phyloP scores from a whole-genome alignment of 1,139 yeast genomes.

The Diutina mesorugosa region DNA sequence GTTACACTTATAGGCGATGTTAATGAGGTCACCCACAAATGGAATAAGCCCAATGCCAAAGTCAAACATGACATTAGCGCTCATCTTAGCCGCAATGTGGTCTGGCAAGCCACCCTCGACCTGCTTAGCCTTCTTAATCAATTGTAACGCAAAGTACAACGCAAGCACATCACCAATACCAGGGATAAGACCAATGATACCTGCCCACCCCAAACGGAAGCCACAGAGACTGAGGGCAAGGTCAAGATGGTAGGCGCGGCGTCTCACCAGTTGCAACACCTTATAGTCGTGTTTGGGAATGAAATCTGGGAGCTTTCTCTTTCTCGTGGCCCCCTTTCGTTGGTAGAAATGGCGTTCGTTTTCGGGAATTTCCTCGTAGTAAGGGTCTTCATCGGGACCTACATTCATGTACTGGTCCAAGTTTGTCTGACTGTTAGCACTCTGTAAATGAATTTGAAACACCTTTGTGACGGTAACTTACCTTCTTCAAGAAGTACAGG shows the following conservation, averaged over 20 bases:
- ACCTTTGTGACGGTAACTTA: slow-evolving; percentile 11
- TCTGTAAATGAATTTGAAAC: neutral
- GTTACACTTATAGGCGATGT: slow-evolving; percentile 61
- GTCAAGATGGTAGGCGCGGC: slow-evolving; percentile 55
- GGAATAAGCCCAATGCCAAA: slow-evolving; percentile 64
- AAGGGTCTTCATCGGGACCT: slow-evolving; percentile 25
- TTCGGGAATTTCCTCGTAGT: slow-evolving; percentile 35
- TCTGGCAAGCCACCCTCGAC: slow-evolving; percentile 59
- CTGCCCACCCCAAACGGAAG: slow-evolving; percentile 59
- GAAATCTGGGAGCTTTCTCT: slow-evolving; percentile 38
- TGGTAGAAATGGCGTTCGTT: slow-evolving; percentile 33
- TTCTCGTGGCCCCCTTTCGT: slow-evolving; percentile 33
- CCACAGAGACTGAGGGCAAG: slow-evolving; percentile 53
- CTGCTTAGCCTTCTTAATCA: slow-evolving; percentile 36
- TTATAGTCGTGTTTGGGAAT: slow-evolving; percentile 41
- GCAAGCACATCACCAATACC: slow-evolving; percentile 46
- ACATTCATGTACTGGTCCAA: slow-evolving; percentile 12
- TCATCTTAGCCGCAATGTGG: slow-evolving; percentile 35
- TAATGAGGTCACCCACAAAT: slow-evolving; percentile 55
- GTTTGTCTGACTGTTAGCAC: slow-evolving; percentile 17
- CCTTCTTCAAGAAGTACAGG: slow-evolving; percentile 25
- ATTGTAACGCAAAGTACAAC: slow-evolving; percentile 32
- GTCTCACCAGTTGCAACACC: slow-evolving; percentile 39
- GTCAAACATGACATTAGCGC: slow-evolving; percentile 49
- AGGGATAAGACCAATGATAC: slow-evolving; percentile 59